phyloP scores from a whole-genome alignment of 148 eudicot species.

The Cornus suecica region DNA sequence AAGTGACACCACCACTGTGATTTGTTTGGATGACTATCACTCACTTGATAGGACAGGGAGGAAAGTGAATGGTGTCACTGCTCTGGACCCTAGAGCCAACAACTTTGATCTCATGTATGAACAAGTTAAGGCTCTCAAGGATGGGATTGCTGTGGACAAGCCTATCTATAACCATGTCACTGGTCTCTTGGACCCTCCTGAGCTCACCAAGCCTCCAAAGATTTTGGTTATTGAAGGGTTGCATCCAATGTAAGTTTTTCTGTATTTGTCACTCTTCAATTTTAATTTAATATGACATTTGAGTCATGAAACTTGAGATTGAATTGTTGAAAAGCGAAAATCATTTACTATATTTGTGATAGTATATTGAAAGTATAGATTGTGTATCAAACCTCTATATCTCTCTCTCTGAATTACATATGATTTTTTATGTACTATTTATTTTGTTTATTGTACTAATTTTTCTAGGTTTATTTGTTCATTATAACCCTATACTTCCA shows the following conservation, averaged over 20 bases:
- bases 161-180: constrained; percentile 95
- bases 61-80: constrained; percentile 90
- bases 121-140: constrained; percentile 86
- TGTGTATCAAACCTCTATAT: too few species aligned
- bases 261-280: background rate
- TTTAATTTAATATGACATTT: too few species aligned
- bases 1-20: constrained; percentile 90
- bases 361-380: too few species aligned
- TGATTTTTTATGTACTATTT: too few species aligned
- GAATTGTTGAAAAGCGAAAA: too few species aligned
- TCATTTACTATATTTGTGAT: too few species aligned
- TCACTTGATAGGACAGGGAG: constrained; percentile 86
- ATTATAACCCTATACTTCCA: too few species aligned
- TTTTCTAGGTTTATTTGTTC: background rate
- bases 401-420: too few species aligned
- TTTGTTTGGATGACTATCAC: constrained; percentile 91
- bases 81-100: constrained; percentile 90
- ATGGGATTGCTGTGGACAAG: constrained; percentile 69
- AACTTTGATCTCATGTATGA: constrained; percentile 96
- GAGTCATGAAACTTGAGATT: too few species aligned
- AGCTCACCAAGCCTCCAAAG: constrained; percentile 91
- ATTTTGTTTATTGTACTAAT: too few species aligned
- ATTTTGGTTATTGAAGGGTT: constrained; percentile 95
- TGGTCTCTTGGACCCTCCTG: constrained; percentile 91
- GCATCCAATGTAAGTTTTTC: constrained; percentile 85